Evolutionary conservation across 352 stramenopile genomes (phyloP), one percentile per base, ranked within the genome.

Genomic region (Globisporangium solare): DNA sequence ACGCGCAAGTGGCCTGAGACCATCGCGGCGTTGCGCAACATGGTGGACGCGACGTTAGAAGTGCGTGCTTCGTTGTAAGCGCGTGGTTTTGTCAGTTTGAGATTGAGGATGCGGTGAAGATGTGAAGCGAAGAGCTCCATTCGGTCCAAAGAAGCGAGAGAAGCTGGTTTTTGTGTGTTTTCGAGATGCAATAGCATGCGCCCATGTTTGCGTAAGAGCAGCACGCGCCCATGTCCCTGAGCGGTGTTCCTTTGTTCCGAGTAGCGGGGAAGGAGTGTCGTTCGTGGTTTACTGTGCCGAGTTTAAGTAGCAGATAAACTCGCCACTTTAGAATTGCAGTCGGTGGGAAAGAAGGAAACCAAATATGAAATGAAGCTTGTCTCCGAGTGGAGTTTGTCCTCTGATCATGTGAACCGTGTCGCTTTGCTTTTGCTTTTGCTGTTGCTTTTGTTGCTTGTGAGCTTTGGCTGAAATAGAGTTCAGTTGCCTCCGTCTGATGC

Each of bases 1-100:
- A 97, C 92, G 1, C 87, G 92, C 55, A 90, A 84, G 60, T 98
- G 92, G 92, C 86, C 87, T 15, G 88, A 96, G 67, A 95, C 86
- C 22, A 96, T 96, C 56, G 83, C 71, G 32, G 87, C 86, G 18
- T 73, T 97, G 51, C 74, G 80, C 60, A 94, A 96, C 76, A 96
- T 96, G 83, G 88, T 97, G 22, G 79, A 88, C 55, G 88, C 86
- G 47, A 90, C 83, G 27, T 69, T 63, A 27, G 71, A 87, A 64
- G 83, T 92, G 22, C 80, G 83, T 57, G 83, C 79, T 57, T 71
- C 71, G 50, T 69, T 89, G 42, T 79, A 82, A 71, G 56, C 17
- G 39, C 13, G 10, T 18, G 6, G 10, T 43, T 18, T 3, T n/a
- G n/a, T 43, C 39, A 15, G 12, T 43, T 7, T 42, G 37, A 17